These are phyloP conservation scores for Alloteropsis semialata DNA, from an alignment of 176 grass and related monocot species.

Conservation along the genomic window DNA sequence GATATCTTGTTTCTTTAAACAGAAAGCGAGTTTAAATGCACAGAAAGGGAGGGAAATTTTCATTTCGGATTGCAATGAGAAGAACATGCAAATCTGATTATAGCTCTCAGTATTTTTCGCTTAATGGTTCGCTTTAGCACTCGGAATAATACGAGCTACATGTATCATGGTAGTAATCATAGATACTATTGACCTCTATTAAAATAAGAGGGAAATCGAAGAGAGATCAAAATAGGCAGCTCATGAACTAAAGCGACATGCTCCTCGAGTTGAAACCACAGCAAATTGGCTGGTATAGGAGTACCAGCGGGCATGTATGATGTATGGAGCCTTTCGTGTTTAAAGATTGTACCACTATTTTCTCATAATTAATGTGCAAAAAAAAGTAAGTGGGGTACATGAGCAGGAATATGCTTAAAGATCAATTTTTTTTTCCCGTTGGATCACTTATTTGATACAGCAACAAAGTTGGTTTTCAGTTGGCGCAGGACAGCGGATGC, in stretches of 20 bases:
- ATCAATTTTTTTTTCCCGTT: too few species aligned
- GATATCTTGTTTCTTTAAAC: background rate
- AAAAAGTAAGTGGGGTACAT: background rate
- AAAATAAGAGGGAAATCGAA: too few species aligned
- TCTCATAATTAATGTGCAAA: too few species aligned
- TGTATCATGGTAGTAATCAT: background rate
- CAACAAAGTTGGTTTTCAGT: background rate
- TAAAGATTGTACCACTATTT: too few species aligned
- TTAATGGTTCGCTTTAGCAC: too few species aligned
- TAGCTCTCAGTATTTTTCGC: background rate
- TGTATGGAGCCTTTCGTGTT: too few species aligned
- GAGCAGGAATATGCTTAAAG: background rate
- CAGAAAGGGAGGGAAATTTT: background rate
- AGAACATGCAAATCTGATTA: background rate
- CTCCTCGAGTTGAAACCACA: too few species aligned
- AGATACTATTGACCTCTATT: background rate
- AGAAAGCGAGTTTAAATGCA: background rate
- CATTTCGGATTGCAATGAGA: background rate
- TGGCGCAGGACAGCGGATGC: background rate
- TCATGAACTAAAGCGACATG: too few species aligned
- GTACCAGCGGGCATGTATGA: too few species aligned
- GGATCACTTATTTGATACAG: constrained; percentile 8
- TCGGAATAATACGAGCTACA: too few species aligned
- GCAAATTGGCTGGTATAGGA: too few species aligned
- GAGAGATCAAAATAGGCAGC: too few species aligned